Percentiles rank a stretch among this genome's conserved stretches.
phyloP scores from a whole-genome alignment of 495 filamentous ascomycete species.

The Extremus antarcticus region DNA sequence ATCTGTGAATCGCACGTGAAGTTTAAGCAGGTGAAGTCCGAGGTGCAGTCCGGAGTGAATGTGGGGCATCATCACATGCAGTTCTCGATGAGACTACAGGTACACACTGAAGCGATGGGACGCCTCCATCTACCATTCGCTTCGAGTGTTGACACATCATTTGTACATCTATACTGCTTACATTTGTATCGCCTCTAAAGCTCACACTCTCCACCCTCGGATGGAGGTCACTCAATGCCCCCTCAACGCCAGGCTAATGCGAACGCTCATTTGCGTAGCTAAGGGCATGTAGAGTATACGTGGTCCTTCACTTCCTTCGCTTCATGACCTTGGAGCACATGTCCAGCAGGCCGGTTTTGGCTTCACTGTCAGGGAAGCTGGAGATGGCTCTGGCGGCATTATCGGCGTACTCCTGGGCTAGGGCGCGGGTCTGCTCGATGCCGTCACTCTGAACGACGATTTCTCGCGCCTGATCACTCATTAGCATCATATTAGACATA shows the following conservation, averaged over 20 bases:
- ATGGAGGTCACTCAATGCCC: no score
- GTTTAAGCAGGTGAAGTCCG: no score
- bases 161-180: neutral
- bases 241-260: neutral
- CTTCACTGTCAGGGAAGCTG: slow-evolving; percentile 79
- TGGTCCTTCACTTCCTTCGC: slow-evolving; percentile 56
- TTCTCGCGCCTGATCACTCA: slow-evolving; percentile 56
- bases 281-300: neutral
- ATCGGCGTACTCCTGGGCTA: slow-evolving; percentile 83
- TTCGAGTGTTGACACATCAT: neutral
- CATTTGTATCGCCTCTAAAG: no score
- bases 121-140: no score
- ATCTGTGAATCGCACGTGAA: neutral
- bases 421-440: slow-evolving; percentile 74
- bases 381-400: slow-evolving; percentile 75
- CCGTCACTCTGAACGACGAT: slow-evolving; percentile 74
- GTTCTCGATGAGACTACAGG: neutral
- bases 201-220: no score
- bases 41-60: neutral
- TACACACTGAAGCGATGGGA: no score
- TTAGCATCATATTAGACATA: slow-evolving; percentile 6
- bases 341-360: slow-evolving; percentile 78
- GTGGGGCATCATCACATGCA: neutral
- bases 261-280: neutral
- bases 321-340: slow-evolving; percentile 90